Base-by-base conservation (phyloP, 441 rosid species). In the Hura crepitans region DNA sequence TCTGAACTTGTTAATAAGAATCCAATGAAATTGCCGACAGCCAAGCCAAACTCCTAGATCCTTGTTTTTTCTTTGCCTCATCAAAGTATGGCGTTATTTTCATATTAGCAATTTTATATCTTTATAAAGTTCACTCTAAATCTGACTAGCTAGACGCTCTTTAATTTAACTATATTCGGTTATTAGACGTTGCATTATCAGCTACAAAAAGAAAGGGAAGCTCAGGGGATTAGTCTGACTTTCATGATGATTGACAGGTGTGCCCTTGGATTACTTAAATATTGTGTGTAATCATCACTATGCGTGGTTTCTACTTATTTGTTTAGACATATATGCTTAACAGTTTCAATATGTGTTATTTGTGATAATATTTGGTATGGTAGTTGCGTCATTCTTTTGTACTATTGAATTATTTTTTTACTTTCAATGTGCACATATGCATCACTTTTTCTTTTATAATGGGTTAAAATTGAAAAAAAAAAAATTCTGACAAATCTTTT, bases 191-290 rank as follows among this genome's bases (percentile, higher is more conserved):
- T 89, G 78, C 85, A 76, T 79, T 75, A 72, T 79, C 84, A 75
- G 71, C 70, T 93, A 42, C 83, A 73, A 70, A 78, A 74, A 68
- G 87, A 78, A 77, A 83, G 50, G 58, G 82, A 81, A 73, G 74
- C 82, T 6, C 85, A 77, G 66, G 91, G 86, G 42, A 74, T 45
- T 65, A 72, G 78, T 69, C 83, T 79, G 71, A 85, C 74, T 75
- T 74, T 84, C 72, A 82, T 93, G 70, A 81, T 91, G 89, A 87
- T 93, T 73, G 97, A 93, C 81, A 86, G 86, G 87, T 86, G 39
- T 62, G 65, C 39, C 55, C 27, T 22, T n/a, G 9, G 45, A 46
- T 14, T 59, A 35, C 28, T 46, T 17, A 46, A 11, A 22, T 70
- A 14, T 54, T 55, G 37, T 46, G 28, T 30, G 20, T 49, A 6